Base-by-base conservation (phyloP, 176 grass and related monocot genomes). In the Aegilops umbellulata region DNA sequence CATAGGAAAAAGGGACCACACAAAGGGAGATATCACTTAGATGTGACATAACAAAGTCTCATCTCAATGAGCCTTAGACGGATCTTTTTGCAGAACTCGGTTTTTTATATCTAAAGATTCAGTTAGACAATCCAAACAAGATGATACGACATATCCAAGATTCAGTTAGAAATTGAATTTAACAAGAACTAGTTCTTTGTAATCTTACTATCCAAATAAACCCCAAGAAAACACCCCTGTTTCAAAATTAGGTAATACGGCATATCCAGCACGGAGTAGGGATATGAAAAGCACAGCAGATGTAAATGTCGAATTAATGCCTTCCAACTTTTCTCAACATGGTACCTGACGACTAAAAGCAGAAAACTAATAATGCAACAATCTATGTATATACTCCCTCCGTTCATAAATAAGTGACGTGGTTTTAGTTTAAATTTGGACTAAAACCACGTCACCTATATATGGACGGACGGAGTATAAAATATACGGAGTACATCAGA, bases 311-410 rank as follows among this genome's bases (percentile, higher is more conserved):
- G 67, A 29, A n/a, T 69, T 69, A 13, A 34, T 65, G 68, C 60
- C 76, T 42, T 30, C 11, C 57, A 66, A 58, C 13, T 66, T 69
- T 57, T 57, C n/a, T 39, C 29, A 39, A 69, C 23, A 79, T n/a
- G 57, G 25, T 76, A 74, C 57, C 67, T 34, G 31, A 79, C 24
- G 60, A 83, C 42, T 19, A 76, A 78, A 20, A 78, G 24, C 47
- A 69, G 68, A 65, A 82, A 82, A 67, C 22, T 76, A 75, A 12
- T 58, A 90, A 88, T 24, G 51, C 32, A 36, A 65, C 32, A 36
- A 42, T 23, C 49, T 81, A 46, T 53, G 16, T 53, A 53, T 53
- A 53, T 53, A 53, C 49, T 53, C 16, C 49, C 49, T 53, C 49
- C 5, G 49, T 17, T 19, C 49, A 53, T 53, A 53, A 53, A 53